These are phyloP conservation scores for Colletotrichum sp. DNA, from an alignment of 2,329 filamentous ascomycete genomes.

Conservation along the genomic window DNA sequence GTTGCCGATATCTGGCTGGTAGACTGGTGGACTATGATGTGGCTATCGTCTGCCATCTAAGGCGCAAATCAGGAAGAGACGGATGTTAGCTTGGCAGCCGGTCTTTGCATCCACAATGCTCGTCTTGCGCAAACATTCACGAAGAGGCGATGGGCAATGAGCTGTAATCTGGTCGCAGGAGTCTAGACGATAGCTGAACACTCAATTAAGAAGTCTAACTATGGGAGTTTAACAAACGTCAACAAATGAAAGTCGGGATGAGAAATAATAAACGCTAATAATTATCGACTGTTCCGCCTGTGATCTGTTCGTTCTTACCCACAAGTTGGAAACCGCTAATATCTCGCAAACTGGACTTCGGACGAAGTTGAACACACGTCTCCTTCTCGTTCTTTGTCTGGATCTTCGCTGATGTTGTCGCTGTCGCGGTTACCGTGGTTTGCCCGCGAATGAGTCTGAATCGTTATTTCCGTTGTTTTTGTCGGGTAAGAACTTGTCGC, in stretches of 20 bases:
- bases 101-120: not conserved
- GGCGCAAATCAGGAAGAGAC: not conserved
- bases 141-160: not conserved
- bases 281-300: not conserved
- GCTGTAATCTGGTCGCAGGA: not conserved
- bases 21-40: not conserved
- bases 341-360: slow-evolving; percentile 6
- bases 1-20: not conserved
- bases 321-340: not conserved
- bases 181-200: not conserved
- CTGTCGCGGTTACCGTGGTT: not conserved
- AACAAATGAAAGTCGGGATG: rapidly evolving
- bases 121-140: rapidly evolving
- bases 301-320: not conserved
- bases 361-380: not conserved
- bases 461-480: not conserved
- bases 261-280: not conserved
- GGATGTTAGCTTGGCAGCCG: not conserved
- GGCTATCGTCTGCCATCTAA: not conserved
- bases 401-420: not conserved
- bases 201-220: not conserved
- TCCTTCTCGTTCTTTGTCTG: not conserved
- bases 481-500: not conserved
- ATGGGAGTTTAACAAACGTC: not conserved
- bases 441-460: not conserved